Evolutionary conservation across 495 filamentous ascomycete species (phyloP).

Genomic region (Penicillium arizonense): DNA sequence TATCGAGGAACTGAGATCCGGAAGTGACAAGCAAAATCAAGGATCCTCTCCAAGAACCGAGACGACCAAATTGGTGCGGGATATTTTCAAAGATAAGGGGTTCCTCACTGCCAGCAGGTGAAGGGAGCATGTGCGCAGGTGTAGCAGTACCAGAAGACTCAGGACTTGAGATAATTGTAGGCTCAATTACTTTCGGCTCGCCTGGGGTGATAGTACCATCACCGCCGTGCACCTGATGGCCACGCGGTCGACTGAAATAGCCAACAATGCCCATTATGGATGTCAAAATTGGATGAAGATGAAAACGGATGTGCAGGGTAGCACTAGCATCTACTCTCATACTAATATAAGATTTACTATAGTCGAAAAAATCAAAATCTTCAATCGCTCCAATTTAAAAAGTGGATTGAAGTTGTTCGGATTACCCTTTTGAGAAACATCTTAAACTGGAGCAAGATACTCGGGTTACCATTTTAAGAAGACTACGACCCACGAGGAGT

Average conservation of each 20-base stretch:
- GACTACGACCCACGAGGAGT: slow-evolving; percentile 1
- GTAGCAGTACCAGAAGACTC: slow-evolving; percentile 8
- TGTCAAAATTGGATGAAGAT: slow-evolving; percentile 3
- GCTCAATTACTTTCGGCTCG: slow-evolving; percentile 16
- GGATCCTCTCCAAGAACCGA: slow-evolving; percentile 31
- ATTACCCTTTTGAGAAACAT: slow-evolving; percentile 7
- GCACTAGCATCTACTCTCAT: not conserved
- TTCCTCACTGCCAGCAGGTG: slow-evolving; percentile 20
- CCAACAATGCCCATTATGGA: slow-evolving; percentile 16
- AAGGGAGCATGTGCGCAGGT: slow-evolving; percentile 11
- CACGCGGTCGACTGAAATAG: slow-evolving; percentile 14
- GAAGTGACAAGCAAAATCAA: slow-evolving; percentile 38
- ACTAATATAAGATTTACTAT: slow-evolving; percentile 5
- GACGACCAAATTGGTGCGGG: slow-evolving; percentile 26
- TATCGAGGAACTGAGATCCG: slow-evolving; percentile 38
- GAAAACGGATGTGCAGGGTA: not conserved
- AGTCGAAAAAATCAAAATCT: slow-evolving; percentile 10
- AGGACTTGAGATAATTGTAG: slow-evolving; percentile 19
- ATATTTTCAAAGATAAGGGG: slow-evolving; percentile 21
- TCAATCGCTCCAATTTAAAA: slow-evolving; percentile 15
- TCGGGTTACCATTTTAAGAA: slow-evolving; percentile 7
- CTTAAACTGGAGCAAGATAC: slow-evolving; percentile 8
- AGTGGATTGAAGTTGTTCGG: slow-evolving; percentile 8
- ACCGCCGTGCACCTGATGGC: slow-evolving; percentile 5
- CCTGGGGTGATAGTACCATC: slow-evolving; percentile 5